These are phyloP conservation scores for Chlorella vulgaris DNA, from an alignment of 139 green algal species.

Conservation along the genomic window DNA sequence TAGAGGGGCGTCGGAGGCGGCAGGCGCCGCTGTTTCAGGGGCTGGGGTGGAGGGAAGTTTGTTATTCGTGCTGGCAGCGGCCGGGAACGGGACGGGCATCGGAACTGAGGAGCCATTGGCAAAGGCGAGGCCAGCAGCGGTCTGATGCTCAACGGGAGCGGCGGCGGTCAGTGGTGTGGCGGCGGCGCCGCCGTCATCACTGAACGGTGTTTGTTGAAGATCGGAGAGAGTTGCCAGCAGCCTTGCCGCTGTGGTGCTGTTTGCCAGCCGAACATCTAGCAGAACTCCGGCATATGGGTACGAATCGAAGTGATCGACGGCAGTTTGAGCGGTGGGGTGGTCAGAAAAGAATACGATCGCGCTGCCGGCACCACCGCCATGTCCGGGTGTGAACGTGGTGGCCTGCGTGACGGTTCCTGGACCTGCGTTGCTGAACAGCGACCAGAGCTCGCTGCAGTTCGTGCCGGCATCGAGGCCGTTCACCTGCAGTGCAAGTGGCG, in stretches of 20 bases:
- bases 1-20: not conserved
- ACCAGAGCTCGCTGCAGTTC: conserved; percentile 15
- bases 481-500: not conserved
- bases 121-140: not conserved
- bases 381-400: not conserved
- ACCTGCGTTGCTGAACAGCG: not conserved
- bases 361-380: not conserved
- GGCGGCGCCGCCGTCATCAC: too few species aligned
- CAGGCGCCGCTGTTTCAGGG: not conserved
- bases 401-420: not conserved
- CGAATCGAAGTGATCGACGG: not conserved
- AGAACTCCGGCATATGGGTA: not conserved
- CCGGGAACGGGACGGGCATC: not conserved
- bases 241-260: not conserved
- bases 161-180: not conserved
- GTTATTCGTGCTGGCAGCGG: not conserved
- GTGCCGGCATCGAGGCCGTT: not conserved
- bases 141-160: not conserved
- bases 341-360: not conserved
- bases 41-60: not conserved
- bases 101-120: not conserved
- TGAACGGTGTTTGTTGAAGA: too few species aligned
- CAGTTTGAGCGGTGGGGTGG: not conserved
- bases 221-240: conserved; percentile 2
- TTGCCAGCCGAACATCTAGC: not conserved